phyloP scores from a whole-genome alignment of 345 rosid genomes.

The Erysimum cheiranthoides region DNA sequence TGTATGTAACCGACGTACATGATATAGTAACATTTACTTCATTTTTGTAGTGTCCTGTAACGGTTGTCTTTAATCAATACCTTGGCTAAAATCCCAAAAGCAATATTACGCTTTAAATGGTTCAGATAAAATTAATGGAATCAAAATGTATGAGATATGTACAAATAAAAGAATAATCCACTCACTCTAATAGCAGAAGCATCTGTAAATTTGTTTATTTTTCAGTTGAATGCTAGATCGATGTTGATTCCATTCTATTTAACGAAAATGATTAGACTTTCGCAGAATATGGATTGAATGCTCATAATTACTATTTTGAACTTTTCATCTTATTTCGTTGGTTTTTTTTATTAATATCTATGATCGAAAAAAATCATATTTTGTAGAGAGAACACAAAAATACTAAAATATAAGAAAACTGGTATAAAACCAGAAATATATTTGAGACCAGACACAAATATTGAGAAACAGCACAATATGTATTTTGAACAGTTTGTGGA shows the following conservation, averaged over 20 bases:
- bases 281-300: background rate
- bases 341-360: too few species aligned
- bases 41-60: constrained; percentile 23
- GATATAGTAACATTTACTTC: constrained; percentile 22
- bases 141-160: background rate
- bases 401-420: too few species aligned
- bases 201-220: background rate
- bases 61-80: constrained; percentile 27
- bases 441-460: too few species aligned
- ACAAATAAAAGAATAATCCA: background rate
- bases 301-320: background rate
- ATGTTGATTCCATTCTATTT: background rate
- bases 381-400: too few species aligned
- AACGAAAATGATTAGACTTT: background rate
- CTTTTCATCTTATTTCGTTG: background rate
- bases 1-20: constrained; percentile 32
- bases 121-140: background rate
- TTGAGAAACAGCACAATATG: too few species aligned
- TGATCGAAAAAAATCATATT: too few species aligned
- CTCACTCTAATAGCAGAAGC: background rate
- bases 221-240: background rate
- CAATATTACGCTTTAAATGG: background rate
- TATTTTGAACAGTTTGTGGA: background rate
- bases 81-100: constrained; percentile 7
- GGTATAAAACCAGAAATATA: too few species aligned